phyloP scores from a whole-genome alignment of 2,329 filamentous ascomycete species.

The Pyricularia grisea region DNA sequence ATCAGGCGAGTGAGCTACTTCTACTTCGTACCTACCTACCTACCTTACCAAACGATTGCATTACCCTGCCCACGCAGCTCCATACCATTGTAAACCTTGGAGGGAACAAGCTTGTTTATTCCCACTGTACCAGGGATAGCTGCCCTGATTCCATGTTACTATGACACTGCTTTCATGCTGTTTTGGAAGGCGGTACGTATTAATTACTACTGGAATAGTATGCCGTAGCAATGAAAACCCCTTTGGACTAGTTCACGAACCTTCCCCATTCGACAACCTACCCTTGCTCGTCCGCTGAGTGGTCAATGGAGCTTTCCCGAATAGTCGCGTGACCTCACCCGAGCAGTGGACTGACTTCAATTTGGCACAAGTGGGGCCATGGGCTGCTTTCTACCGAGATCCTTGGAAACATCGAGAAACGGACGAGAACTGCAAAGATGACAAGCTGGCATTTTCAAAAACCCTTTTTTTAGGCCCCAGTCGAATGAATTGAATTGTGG shows the following conservation, averaged over 20 bases:
- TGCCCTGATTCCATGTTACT: neutral
- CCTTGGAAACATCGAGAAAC: constrained; percentile 1
- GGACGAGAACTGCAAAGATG: neutral
- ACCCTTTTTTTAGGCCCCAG: neutral
- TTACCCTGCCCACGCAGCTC: neutral
- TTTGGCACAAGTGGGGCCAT: neutral
- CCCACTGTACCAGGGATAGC: neutral
- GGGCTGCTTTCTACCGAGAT: neutral
- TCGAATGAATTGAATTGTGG: neutral
- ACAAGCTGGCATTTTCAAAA: neutral
- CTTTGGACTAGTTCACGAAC: neutral
- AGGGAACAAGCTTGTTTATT: neutral
- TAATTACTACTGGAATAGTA: neutral
- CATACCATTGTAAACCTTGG: neutral
- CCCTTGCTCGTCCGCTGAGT: neutral
- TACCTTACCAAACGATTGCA: neutral
- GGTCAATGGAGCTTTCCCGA: neutral
- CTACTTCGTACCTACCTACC: too few relatives aligned
- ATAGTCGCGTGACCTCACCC: neutral
- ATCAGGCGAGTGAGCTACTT: neutral
- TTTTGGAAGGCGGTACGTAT: neutral
- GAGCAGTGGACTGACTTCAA: neutral
- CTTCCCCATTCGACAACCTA: neutral
- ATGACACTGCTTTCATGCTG: neutral
- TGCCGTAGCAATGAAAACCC: neutral